Evolutionary conservation across 2,329 filamentous ascomycete species (phyloP), one percentile per base, ranked within the genome.

Genomic region (Teratosphaeria gauchensis): DNA sequence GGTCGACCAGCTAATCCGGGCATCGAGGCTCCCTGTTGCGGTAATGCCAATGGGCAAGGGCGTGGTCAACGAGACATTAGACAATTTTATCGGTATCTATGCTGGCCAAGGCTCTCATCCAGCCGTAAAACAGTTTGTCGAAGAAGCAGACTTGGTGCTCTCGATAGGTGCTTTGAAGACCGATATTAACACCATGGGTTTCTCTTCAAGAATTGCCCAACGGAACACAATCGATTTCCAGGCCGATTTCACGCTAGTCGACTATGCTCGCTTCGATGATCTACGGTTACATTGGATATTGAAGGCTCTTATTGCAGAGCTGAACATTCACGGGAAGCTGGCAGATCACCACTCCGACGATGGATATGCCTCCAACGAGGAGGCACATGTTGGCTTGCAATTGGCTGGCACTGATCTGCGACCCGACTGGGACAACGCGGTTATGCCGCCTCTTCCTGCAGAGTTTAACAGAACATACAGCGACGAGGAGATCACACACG

Each of bases 11-110:
- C 77, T 96, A 16, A 77, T 95, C 56, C 78, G 86, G 61, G 89
- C 86, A 72, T 89, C 89, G 0, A 79, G 83, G 3, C 77, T 95
- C 7, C 90, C 91, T 4, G 87, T 89, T 0, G 95, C 94, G 66
- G 88, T 92, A n/a, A 88, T 90, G 0, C 89, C 90, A 2, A 95
- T 95, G 88, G 90, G 90, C 53, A 95, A 95, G 76, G 84, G 90
- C 19, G 88, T 88, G 21, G 82, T 96, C 53, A 82, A 94, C 67
- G 90, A 96, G 73, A 53, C 77, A 81, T n/a, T 28, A 31, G 19
- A 12, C 12, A 88, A 83, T 68, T 95, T 87, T 65, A 88, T 88
- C 24, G 91, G 91, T 63, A 88, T 95, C 4, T 95, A 95, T 71
- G 87, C 88, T 8, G 91, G 80, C 81, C 63, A 76, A 84, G 51